These are phyloP conservation scores for Phytophthora citricola DNA, from an alignment of 352 stramenopile genomes.

Conservation along the genomic window DNA sequence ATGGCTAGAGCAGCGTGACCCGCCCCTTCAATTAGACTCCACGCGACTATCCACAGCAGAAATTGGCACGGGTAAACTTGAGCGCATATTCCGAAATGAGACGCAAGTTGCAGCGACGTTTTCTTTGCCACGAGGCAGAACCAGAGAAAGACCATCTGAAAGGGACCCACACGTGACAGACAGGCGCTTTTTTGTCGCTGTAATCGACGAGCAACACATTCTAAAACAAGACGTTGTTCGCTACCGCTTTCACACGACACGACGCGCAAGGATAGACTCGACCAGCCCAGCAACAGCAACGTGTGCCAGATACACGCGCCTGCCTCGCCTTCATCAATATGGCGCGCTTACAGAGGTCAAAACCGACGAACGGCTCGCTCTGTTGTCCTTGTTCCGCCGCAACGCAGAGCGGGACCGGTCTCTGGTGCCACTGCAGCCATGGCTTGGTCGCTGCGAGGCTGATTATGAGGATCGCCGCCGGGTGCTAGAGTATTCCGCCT, in stretches of 20 bases:
- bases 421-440: not conserved
- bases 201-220: constrained; percentile 22
- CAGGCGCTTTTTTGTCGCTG: not conserved
- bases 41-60: not conserved
- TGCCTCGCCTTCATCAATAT: constrained; percentile 17
- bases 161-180: not conserved
- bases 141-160: constrained; percentile 13
- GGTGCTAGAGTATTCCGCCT: constrained; percentile 26
- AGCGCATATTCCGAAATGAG: constrained; percentile 9
- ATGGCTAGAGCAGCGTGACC: constrained; percentile 3
- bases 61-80: not conserved
- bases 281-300: constrained; percentile 1
- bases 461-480: constrained; percentile 14
- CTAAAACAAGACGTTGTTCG: not conserved
- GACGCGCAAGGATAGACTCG: not conserved
- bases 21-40: not conserved
- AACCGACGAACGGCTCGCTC: not conserved
- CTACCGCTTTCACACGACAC: constrained; percentile 1
- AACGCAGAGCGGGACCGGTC: not conserved
- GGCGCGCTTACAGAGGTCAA: constrained; percentile 16
- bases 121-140: constrained; percentile 3
- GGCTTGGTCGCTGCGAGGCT: not conserved
- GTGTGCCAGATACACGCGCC: constrained; percentile 21
- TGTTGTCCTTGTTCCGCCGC: not conserved
- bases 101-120: constrained; percentile 10